Evolutionary conservation across 306 rosid species (phyloP).

Genomic region (Gastrolobium villosum): DNA sequence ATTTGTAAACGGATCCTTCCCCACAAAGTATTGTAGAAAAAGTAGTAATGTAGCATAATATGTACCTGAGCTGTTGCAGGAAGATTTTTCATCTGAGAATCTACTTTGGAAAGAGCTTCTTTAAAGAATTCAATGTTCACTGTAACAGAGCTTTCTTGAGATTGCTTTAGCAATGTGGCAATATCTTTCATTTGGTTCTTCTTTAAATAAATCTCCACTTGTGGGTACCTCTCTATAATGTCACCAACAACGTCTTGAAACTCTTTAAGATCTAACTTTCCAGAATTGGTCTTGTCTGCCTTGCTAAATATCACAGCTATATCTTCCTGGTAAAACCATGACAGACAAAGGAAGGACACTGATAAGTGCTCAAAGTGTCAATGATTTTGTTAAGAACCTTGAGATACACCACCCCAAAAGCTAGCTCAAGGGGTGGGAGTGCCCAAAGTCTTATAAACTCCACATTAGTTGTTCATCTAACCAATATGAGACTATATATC

Average conservation of each 20-base stretch:
- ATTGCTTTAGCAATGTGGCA: slow-evolving; percentile 62
- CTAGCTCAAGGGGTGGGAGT: too few species aligned
- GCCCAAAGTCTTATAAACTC: too few species aligned
- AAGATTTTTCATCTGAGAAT: slow-evolving; percentile 92
- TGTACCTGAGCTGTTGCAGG: slow-evolving; percentile 99
- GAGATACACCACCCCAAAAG: too few species aligned
- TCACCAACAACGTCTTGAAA: slow-evolving; percentile 72
- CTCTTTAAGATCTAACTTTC: slow-evolving; percentile 74
- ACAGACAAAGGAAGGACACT: background rate
- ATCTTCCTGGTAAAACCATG: slow-evolving; percentile 74
- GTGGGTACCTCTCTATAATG: slow-evolving; percentile 94
- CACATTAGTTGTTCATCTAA: too few species aligned
- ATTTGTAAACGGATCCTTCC: too few species aligned
- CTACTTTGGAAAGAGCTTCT: slow-evolving; percentile 86
- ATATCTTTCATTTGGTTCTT: slow-evolving; percentile 74
- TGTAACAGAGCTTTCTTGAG: slow-evolving; percentile 55
- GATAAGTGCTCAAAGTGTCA: background rate
- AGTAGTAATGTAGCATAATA: background rate
- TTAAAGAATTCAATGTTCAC: slow-evolving; percentile 83
- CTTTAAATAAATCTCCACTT: slow-evolving; percentile 88
- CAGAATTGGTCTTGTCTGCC: slow-evolving; percentile 77
- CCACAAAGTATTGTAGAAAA: too few species aligned
- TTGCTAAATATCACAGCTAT: slow-evolving; percentile 79
- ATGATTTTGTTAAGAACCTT: too few species aligned
- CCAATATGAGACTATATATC: too few species aligned